phyloP scores from a whole-genome alignment of 1,139 yeast species.

The Kluyveromyces sp. region DNA sequence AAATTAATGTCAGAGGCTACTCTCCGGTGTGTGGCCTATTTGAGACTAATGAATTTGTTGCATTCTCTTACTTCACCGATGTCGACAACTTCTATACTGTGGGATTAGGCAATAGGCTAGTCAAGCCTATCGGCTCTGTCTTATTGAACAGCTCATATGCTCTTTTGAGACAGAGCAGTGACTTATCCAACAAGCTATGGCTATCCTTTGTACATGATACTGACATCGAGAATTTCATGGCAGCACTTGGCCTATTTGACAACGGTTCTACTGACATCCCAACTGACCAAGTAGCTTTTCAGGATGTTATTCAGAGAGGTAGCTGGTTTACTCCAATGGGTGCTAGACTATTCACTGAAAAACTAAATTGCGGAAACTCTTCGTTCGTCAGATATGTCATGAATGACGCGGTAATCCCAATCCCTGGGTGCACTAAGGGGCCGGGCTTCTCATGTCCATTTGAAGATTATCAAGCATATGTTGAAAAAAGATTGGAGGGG shows the following conservation, averaged over 20 bases:
- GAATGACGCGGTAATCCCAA: constrained; percentile 57
- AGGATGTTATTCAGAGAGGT: constrained; percentile 14
- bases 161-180: constrained; percentile 21
- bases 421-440: constrained; percentile 45
- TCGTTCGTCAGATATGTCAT: constrained; percentile 46
- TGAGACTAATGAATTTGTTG: constrained; percentile 48
- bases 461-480: constrained; percentile 35
- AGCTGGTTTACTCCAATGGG: constrained; percentile 46
- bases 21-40: constrained; percentile 51
- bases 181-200: constrained; percentile 30
- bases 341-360: constrained; percentile 48
- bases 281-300: constrained; percentile 39
- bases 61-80: constrained; percentile 42
- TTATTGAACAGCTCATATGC: constrained; percentile 40
- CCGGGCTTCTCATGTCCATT: constrained; percentile 57
- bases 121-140: constrained; percentile 43
- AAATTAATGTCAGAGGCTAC: constrained; percentile 46
- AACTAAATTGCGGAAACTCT: constrained; percentile 35
- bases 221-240: constrained; percentile 43
- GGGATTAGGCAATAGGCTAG: constrained; percentile 47
- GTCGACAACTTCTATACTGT: constrained; percentile 43
- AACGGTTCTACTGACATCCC: constrained; percentile 17
- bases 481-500: constrained; percentile 33
- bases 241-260: constrained; percentile 47
- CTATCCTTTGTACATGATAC: constrained; percentile 55